phyloP scores from a whole-genome alignment of 2,329 filamentous ascomycete genomes.

The Alternaria tenuissima region DNA sequence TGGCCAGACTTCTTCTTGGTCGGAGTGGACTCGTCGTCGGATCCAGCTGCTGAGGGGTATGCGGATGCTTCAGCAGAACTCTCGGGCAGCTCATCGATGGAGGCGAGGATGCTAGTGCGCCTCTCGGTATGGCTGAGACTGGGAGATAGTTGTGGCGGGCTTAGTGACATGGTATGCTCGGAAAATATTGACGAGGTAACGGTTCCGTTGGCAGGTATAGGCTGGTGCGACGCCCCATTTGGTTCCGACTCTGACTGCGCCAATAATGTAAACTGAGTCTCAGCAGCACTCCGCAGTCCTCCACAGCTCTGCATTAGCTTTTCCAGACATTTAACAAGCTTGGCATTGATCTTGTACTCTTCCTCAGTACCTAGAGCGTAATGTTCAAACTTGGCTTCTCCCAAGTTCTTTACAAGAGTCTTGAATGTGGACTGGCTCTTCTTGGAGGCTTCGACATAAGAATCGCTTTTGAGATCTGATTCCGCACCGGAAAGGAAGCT shows the following conservation, averaged over 20 bases:
- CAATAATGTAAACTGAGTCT: constrained; percentile 86
- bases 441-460: constrained; percentile 69
- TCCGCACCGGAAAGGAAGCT: constrained; percentile 86
- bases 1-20: constrained; percentile 23
- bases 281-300: constrained; percentile 86
- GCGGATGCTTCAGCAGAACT: constrained; percentile 41
- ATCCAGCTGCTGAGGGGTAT: constrained; percentile 34
- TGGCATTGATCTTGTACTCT: constrained; percentile 80
- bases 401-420: constrained; percentile 77
- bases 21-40: constrained; percentile 40
- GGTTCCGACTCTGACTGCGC: constrained; percentile 62
- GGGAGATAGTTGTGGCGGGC: constrained; percentile 42
- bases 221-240: constrained; percentile 23
- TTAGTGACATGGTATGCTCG: constrained; percentile 31
- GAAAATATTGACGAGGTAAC: constrained; percentile 36
- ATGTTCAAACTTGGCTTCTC: constrained; percentile 89
- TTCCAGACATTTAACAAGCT: constrained; percentile 84
- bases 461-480: constrained; percentile 73
- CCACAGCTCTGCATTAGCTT: constrained; percentile 87
- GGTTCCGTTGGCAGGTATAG: constrained; percentile 27
- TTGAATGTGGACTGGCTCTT: constrained; percentile 73
- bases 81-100: constrained; percentile 54
- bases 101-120: constrained; percentile 50
- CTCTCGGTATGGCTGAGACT: constrained; percentile 42
- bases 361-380: constrained; percentile 81